Base-by-base conservation (phyloP, 495 filamentous ascomycete genomes). In the Penicillium goetzii region DNA sequence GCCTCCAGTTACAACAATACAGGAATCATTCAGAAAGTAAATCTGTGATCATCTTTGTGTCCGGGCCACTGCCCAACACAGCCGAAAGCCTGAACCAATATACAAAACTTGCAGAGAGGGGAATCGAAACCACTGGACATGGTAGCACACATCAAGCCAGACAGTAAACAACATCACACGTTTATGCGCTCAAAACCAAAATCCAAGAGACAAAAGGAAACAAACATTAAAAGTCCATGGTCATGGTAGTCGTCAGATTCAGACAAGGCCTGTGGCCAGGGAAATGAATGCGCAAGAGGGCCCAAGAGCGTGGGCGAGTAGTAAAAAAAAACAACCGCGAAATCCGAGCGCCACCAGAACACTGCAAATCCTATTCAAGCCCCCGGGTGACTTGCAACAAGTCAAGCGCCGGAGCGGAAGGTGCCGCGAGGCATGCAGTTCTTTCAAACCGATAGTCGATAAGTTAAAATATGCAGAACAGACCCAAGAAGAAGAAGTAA, bases 391-490 rank as follows among this genome's bases (percentile, higher is more conserved):
- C 26, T 33, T 12, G 3, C 49, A 15, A 30, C 28, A 12, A 53
- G 50, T 53, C 26, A 36, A 36, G 15, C 4, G 23, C 60, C 23
- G 49, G 50, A 59, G 33, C 52, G 23, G 19, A 57, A 54, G 38
- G 54, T 62, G 76, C 80, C 74, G 78, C 65, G 77, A 78, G 76
- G 77, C 78, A 70, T 68, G 68, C 61, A 67, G 70, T 56, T 73
- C 65, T 71, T 69, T 67, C 60, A 57, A 75, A 70, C 62, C 68
- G 56, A 72, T 68, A 77, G 71, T 78, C 73, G 74, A 76, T 74
- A 67, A 73, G 67, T 55, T 51, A 61, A 41, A 59, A 28, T 65
- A 57, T 65, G 59, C 59, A 47, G 60, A 14, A 57, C 0, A 41
- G 19, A 57, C 23, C 19, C 19, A 34, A 43, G 23, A 56, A 50